phyloP scores from a whole-genome alignment of 371 early-diverging fungal genomes.

The Cokeromyces recurvatus region DNA sequence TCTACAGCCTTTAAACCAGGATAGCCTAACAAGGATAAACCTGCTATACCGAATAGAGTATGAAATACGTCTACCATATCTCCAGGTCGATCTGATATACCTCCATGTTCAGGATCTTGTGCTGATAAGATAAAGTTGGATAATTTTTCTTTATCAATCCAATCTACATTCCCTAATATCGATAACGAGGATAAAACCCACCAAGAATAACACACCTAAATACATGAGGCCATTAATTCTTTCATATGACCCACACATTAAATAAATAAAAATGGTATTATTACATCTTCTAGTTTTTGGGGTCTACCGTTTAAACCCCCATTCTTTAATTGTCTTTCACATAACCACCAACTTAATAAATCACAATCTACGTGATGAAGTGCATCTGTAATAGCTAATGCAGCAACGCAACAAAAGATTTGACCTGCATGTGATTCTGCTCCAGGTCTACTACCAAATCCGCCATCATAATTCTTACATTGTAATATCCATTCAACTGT shows the following conservation, averaged over 20 bases:
- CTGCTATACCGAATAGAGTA: conserved; percentile 93
- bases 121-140: conserved; percentile 77
- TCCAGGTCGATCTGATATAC: conserved; percentile 94
- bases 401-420: conserved; percentile 91
- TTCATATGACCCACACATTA: neutral
- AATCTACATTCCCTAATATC: conserved; percentile 79
- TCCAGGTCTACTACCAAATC: conserved; percentile 91
- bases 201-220: conserved; percentile 93
- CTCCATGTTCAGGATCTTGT: conserved; percentile 90
- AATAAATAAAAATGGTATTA: neutral
- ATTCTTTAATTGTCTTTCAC: conserved; percentile 85
- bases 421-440: conserved; percentile 97
- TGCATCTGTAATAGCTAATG: conserved; percentile 75
- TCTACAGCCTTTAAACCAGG: conserved; percentile 71
- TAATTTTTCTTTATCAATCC: conserved; percentile 84
- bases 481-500: conserved; percentile 73
- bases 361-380: conserved; percentile 68
- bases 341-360: conserved; percentile 89
- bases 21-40: conserved; percentile 83
- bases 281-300: conserved; percentile 94
- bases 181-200: conserved; percentile 94
- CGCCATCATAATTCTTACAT: conserved; percentile 97
- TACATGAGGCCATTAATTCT: no score
- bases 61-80: conserved; percentile 96
- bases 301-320: conserved; percentile 98